phyloP scores from a whole-genome alignment of 371 early-diverging fungal genomes.

The Blastocladiella emersonii region DNA sequence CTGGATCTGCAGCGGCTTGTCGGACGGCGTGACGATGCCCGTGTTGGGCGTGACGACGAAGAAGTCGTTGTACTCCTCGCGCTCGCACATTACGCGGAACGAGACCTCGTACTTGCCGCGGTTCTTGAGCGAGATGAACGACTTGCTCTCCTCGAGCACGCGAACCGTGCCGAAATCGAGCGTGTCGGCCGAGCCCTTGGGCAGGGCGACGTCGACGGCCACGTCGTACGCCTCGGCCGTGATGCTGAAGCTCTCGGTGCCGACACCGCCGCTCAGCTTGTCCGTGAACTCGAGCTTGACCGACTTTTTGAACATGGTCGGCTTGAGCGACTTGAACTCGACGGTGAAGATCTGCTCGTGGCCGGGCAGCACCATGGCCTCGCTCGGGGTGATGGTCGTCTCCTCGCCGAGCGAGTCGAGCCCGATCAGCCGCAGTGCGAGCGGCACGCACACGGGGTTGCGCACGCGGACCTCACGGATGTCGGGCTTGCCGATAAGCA shows the following conservation, averaged over 20 bases:
- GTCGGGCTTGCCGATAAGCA: constrained; percentile 30
- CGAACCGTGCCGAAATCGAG: constrained; percentile 39
- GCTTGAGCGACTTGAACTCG: constrained; percentile 29
- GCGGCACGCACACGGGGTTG: constrained; percentile 30
- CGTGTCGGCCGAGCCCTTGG: constrained; percentile 38
- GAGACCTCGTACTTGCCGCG: constrained; percentile 44
- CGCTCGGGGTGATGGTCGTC: constrained; percentile 26
- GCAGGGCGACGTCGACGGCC: constrained; percentile 37
- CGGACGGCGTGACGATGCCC: constrained; percentile 36
- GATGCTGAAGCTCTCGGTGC: constrained; percentile 8
- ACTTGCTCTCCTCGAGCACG: constrained; percentile 37
- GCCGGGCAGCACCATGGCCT: constrained; percentile 26
- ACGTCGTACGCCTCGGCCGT: constrained; percentile 45
- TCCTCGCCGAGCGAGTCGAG: constrained; percentile 39
- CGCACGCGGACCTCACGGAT: constrained; percentile 28
- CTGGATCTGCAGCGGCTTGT: constrained; percentile 34
- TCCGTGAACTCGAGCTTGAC: constrained; percentile 35
- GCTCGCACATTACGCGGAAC: constrained; percentile 31
- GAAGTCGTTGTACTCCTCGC: constrained; percentile 21
- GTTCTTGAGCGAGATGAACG: constrained; percentile 33
- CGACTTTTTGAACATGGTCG: constrained; percentile 25
- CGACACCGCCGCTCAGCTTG: constrained; percentile 21
- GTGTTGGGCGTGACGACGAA: constrained; percentile 28
- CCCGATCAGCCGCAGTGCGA: constrained; percentile 34
- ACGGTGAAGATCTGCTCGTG: constrained; percentile 25